Evolutionary conservation across 169 alveolate species (phyloP).

Genomic region (Theileria sp.): DNA sequence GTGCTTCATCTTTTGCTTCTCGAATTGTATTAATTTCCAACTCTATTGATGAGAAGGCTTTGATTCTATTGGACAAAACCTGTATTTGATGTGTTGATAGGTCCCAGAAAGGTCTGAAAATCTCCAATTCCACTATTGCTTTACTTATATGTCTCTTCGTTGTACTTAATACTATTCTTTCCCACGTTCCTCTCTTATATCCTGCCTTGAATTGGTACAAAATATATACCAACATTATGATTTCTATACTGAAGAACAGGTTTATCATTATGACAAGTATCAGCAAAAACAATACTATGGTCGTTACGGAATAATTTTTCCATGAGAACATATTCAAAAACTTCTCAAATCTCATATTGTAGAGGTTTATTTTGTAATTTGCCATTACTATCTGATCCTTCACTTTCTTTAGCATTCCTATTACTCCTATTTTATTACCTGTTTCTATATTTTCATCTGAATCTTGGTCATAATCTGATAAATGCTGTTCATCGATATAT

Average conservation of each 20-base stretch:
- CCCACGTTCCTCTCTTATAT: constrained; percentile 61
- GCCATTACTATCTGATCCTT: constrained; percentile 55
- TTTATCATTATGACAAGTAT: constrained; percentile 21
- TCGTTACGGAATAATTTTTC: constrained; percentile 44
- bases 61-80: constrained; percentile 24
- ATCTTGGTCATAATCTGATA: constrained; percentile 25
- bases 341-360: constrained; percentile 56
- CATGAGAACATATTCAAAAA: constrained; percentile 62
- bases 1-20: constrained; percentile 42
- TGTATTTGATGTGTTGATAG: constrained; percentile 43
- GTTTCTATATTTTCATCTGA: constrained; percentile 18
- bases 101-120: constrained; percentile 64
- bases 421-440: constrained; percentile 32
- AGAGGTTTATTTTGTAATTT: constrained; percentile 53
- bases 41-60: constrained; percentile 47
- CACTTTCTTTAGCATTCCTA: constrained; percentile 59
- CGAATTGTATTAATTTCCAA: constrained; percentile 41
- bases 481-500: constrained; percentile 12
- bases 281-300: constrained; percentile 32
- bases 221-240: constrained; percentile 35
- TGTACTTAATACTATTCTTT: constrained; percentile 24
- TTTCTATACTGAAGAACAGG: constrained; percentile 32
- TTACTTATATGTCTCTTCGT: constrained; percentile 38
- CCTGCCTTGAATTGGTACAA: constrained; percentile 56
- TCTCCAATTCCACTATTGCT: constrained; percentile 47